These are phyloP conservation scores for Vaccinium corymbosum DNA, from an alignment of 148 eudicot species.

Conservation along the genomic window DNA sequence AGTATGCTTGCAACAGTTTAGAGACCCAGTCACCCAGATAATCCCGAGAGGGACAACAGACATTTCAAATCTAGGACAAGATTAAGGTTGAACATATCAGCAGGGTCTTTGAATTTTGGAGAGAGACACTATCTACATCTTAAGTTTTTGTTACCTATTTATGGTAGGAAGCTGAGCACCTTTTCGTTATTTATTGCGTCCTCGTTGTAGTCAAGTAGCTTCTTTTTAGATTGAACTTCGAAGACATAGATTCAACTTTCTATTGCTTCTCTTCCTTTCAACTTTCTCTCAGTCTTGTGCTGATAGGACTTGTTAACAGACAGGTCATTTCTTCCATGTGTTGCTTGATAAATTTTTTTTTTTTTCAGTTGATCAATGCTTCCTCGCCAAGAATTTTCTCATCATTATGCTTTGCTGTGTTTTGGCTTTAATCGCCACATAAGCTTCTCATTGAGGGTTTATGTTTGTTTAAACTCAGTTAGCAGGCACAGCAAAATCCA, in stretches of 20 bases:
- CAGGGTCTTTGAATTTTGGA: background rate
- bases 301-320: background rate
- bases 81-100: background rate
- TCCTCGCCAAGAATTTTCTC: background rate
- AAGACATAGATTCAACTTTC: background rate
- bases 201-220: background rate
- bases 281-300: background rate
- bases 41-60: background rate
- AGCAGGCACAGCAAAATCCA: constrained; percentile 97
- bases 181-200: background rate
- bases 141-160: background rate
- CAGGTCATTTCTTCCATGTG: background rate
- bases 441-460: background rate
- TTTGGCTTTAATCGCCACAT: background rate
- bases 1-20: constrained; percentile 5
- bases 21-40: background rate
- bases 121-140: background rate
- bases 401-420: background rate
- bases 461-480: constrained; percentile 42
- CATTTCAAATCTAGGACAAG: background rate
- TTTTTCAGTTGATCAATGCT: background rate
- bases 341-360: background rate
- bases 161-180: background rate
- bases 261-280: background rate
- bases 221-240: background rate